A percentile compares a stretch with the other conserved stretches of the same genome.
Conservation (phyloP, 1,284 basidiomycete genomes). For the Ceratobasidium theobromae region DNA sequence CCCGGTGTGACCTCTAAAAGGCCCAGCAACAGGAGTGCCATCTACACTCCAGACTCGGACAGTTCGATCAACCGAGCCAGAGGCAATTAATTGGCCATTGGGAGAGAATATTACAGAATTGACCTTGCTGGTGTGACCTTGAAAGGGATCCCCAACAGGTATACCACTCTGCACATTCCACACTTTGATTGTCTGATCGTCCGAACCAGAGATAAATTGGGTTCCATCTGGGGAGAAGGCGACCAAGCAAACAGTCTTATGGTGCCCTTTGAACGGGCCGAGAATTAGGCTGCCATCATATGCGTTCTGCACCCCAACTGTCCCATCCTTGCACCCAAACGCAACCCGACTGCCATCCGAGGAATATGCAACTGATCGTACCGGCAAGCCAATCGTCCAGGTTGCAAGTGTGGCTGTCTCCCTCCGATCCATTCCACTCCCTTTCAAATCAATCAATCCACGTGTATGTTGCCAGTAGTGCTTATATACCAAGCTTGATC, state of each 20-base stretch:
- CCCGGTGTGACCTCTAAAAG: too few relatives aligned
- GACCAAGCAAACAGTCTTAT: neutral
- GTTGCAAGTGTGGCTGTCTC: neutral
- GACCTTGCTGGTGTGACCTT: neutral
- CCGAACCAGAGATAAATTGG: neutral
- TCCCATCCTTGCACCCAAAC: conserved; percentile 13
- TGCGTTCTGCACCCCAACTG: conserved; percentile 27
- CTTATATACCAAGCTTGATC: neutral
- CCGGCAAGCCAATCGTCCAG: neutral
- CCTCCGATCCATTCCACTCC: neutral
- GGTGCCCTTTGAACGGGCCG: conserved; percentile 2
- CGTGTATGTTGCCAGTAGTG: neutral
- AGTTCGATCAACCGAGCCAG: too few relatives aligned
- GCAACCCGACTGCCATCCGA: conserved; percentile 28
- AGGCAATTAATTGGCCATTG: too few relatives aligned
- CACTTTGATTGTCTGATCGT: neutral
- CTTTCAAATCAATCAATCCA: neutral
- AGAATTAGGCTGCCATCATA: neutral
- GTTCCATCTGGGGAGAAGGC: conserved; percentile 19
- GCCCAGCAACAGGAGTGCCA: too few relatives aligned
- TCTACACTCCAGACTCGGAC: too few relatives aligned
- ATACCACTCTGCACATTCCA: neutral
- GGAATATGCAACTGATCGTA: conserved; percentile 17
- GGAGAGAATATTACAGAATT: too few relatives aligned
- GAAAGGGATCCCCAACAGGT: neutral